Conservation (phyloP, 306 rosid genomes). For the Crataegus laevigata region DNA sequence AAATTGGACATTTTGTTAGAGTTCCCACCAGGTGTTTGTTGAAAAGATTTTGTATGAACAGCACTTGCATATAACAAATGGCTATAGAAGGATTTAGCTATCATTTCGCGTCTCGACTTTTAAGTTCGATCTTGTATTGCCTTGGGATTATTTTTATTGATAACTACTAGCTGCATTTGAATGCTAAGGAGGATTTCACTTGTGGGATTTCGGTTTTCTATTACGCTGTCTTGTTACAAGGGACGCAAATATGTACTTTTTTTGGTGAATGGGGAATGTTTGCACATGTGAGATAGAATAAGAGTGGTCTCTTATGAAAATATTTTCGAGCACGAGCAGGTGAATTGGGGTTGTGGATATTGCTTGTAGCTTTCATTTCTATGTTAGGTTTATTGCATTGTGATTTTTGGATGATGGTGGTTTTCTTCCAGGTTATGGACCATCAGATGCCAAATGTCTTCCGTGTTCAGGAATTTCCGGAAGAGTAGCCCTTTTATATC, state of each 20-base stretch:
- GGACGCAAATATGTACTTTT: not conserved
- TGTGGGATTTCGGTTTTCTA: not conserved
- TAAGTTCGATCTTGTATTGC: not conserved
- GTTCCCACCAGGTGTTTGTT: constrained; percentile 16
- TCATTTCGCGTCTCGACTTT: not conserved
- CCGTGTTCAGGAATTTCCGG: constrained; percentile 54
- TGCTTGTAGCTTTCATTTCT: not conserved
- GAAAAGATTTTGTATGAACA: not conserved
- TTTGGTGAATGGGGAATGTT: not conserved
- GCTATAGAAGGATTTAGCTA: not conserved
- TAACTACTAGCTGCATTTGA: not conserved
- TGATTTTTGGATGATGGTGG: constrained; percentile 17
- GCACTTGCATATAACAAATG: not conserved
- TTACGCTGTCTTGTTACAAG: not conserved
- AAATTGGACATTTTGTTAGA: not conserved
- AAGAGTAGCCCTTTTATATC: constrained; percentile 38
- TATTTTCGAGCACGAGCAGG: not conserved
- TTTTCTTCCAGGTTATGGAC: constrained; percentile 49
- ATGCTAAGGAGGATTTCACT: not conserved
- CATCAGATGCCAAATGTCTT: constrained; percentile 54
- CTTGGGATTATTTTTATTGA: not conserved
- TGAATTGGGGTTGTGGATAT: not conserved
- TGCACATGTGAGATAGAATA: not conserved
- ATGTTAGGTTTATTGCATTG: not conserved
- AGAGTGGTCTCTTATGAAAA: not conserved